Evolutionary conservation across 306 rosid species (phyloP).

Genomic region (Acacia confusa): DNA sequence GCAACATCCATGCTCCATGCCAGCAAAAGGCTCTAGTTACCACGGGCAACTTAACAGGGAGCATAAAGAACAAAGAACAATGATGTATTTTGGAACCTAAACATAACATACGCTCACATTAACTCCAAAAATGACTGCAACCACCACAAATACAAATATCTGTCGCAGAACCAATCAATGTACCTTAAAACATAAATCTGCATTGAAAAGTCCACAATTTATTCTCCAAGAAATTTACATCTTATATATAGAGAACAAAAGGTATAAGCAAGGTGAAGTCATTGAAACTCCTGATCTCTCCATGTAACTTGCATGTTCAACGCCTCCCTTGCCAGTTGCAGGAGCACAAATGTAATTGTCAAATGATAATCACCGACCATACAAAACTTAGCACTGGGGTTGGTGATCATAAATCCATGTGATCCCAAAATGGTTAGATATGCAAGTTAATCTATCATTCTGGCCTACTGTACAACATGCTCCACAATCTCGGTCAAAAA

Average conservation of each 20-base stretch:
- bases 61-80: neutral
- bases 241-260: slow-evolving; percentile 3
- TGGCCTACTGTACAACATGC: neutral
- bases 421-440: neutral
- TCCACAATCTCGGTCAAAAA: slow-evolving; percentile 16
- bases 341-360: neutral
- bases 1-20: neutral
- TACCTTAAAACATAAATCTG: neutral
- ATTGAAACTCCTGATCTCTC: neutral
- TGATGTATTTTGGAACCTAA: slow-evolving; percentile 1
- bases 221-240: slow-evolving; percentile 15
- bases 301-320: neutral
- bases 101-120: neutral
- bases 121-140: neutral
- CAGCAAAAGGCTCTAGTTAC: neutral
- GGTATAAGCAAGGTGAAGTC: neutral
- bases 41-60: neutral
- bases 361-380: neutral
- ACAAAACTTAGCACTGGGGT: slow-evolving; percentile 4
- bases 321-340: slow-evolving; percentile 4
- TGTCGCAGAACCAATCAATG: neutral
- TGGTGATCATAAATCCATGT: neutral
- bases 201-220: slow-evolving; percentile 14
- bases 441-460: neutral
- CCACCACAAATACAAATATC: neutral